These are phyloP conservation scores for Lactuca saligna DNA, from an alignment of 129 eudicot species.

Conservation along the genomic window DNA sequence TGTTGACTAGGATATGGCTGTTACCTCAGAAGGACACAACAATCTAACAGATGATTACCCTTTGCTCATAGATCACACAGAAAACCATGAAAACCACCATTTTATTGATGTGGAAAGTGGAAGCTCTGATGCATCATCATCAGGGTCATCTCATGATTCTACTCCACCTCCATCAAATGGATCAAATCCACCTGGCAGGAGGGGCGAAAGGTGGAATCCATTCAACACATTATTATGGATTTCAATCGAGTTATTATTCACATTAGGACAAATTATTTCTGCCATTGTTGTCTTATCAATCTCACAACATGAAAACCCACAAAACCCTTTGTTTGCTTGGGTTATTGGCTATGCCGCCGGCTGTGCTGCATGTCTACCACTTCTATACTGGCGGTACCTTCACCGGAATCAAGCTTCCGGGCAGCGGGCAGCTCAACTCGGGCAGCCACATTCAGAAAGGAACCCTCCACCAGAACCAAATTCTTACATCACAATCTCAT, in stretches of 20 bases:
- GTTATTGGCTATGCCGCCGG: conserved; percentile 65
- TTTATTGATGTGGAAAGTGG: conserved; percentile 46
- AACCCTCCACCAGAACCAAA: conserved; percentile 42
- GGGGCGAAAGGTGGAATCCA: conserved; percentile 59
- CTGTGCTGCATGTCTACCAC: conserved; percentile 52
- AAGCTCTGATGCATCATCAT: conserved; percentile 40
- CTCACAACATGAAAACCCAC: conserved; percentile 58
- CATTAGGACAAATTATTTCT: conserved; percentile 50
- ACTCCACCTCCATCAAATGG: conserved; percentile 34
- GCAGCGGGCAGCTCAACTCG: conserved; percentile 33
- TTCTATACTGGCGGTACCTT: conserved; percentile 64
- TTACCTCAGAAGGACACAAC: conserved; percentile 36
- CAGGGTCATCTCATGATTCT: conserved; percentile 21
- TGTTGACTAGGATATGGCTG: conserved; percentile 41
- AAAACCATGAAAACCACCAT: conserved; percentile 37
- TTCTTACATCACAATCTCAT: conserved; percentile 56
- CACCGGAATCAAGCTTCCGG: conserved; percentile 45
- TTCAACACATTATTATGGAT: conserved; percentile 58
- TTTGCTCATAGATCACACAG: conserved; percentile 54
- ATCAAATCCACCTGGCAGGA: conserved; percentile 20
- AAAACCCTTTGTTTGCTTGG: conserved; percentile 68
- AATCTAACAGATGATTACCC: conserved; percentile 50
- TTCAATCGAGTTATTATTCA: conserved; percentile 53
- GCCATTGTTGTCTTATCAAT: conserved; percentile 46
- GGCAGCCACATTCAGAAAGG: conserved; percentile 34